Percentiles rank a stretch among this genome's conserved stretches.
Evolutionary conservation across 768 basidiomycete species (phyloP).

Genomic region (Collybia mongolica): DNA sequence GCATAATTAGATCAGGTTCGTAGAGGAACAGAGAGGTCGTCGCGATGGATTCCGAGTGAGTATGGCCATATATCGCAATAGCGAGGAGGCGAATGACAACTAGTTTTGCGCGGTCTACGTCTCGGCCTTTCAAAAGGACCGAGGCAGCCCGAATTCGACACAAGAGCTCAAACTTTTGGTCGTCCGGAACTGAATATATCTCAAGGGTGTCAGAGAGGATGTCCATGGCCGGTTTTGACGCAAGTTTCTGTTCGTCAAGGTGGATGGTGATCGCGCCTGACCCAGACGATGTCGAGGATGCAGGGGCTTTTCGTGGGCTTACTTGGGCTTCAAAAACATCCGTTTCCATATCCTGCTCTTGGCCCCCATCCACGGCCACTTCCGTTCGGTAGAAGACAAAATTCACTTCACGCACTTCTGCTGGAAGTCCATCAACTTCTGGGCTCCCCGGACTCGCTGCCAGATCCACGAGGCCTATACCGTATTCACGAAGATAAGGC

Average conservation of each 20-base stretch:
- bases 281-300: conserved; percentile 27
- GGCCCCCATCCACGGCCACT: conserved; percentile 18
- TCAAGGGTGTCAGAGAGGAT: conserved; percentile 75
- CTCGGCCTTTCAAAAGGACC: conserved; percentile 56
- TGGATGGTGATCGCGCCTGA: conserved; percentile 61
- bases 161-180: conserved; percentile 86
- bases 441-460: conserved; percentile 51
- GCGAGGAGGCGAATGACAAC: conserved; percentile 80
- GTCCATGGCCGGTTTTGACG: conserved; percentile 66
- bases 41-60: conserved; percentile 76
- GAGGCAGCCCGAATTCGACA: conserved; percentile 83
- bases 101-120: conserved; percentile 73
- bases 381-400: conserved; percentile 80
- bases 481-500: conserved; percentile 79
- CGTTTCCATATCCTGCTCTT: conserved; percentile 47
- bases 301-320: conserved; percentile 47
- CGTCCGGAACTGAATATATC: conserved; percentile 65
- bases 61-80: conserved; percentile 89
- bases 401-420: conserved; percentile 75
- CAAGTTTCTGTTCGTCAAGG: conserved; percentile 59
- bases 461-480: conserved; percentile 73
- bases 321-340: conserved; percentile 39
- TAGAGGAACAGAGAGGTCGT: conserved; percentile 86
- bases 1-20: conserved; percentile 88
- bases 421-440: conserved; percentile 61